phyloP scores from a whole-genome alignment of 2,329 filamentous ascomycete genomes.

The Camillea tinctor region DNA sequence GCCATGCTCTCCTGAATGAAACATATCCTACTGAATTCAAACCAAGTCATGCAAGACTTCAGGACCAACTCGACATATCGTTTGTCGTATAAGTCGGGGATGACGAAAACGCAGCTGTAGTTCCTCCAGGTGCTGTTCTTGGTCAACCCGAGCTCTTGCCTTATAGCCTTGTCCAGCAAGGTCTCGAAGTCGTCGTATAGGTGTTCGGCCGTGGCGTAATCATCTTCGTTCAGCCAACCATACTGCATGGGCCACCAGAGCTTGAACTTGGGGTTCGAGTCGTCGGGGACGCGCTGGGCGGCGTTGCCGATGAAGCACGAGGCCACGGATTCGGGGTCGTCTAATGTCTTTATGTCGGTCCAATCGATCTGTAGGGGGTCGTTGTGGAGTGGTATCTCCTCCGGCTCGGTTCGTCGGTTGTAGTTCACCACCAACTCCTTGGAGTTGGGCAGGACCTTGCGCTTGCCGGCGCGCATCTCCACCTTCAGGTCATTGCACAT shows the following conservation, averaged over 20 bases:
- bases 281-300: slow-evolving; percentile 83
- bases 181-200: slow-evolving; percentile 85
- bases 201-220: slow-evolving; percentile 77
- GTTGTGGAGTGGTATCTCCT: slow-evolving; percentile 90
- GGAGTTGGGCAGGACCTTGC: slow-evolving; percentile 93
- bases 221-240: slow-evolving; percentile 86
- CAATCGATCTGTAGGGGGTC: slow-evolving; percentile 92
- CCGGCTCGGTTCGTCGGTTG: slow-evolving; percentile 80
- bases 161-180: slow-evolving; percentile 82
- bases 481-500: slow-evolving; percentile 85
- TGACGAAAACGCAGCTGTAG: slow-evolving; percentile 95
- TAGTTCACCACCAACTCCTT: slow-evolving; percentile 95
- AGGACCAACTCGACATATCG: slow-evolving; percentile 83
- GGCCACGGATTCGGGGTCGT: slow-evolving; percentile 60
- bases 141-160: slow-evolving; percentile 75
- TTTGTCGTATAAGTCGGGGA: slow-evolving; percentile 96
- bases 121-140: slow-evolving; percentile 80
- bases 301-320: slow-evolving; percentile 76
- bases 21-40: slow-evolving; percentile 84
- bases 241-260: slow-evolving; percentile 88
- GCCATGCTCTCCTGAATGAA: slow-evolving; percentile 97
- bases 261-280: slow-evolving; percentile 85
- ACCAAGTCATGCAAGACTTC: slow-evolving; percentile 82
- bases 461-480: slow-evolving; percentile 90
- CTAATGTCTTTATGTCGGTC: slow-evolving; percentile 73